Evolutionary conservation across 768 basidiomycete species (phyloP), one percentile per base, ranked within the genome.

Genomic region (Tricholoma flavovirens): DNA sequence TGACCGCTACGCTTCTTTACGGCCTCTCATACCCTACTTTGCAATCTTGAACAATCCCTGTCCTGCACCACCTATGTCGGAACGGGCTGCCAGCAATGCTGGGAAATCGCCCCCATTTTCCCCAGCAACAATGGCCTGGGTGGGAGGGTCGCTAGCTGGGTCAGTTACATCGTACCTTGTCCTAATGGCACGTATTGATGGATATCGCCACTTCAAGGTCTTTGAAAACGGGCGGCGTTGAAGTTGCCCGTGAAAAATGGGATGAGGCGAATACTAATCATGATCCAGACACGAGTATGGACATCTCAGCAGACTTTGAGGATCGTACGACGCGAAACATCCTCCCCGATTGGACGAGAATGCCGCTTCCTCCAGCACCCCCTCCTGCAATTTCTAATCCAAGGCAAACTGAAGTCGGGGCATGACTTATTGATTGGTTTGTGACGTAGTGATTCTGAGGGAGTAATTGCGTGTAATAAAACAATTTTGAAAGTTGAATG

Each of bases 111-210:
- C 96, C 0, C 88, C 90, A 0, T 98, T 96, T 71, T 74, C 86
- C 3, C 88, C 93, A 1, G 83, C 86, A 1, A 77, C 84, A 32
- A 76, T 95, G 72, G 80, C 87, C 0, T 99, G 96, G 96, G 84
- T 99, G 10, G 96, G 96, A 4, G 96, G 93, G 0, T 93, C 91
- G 19, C 67, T 98, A 17, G 92, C 94, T 2, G 96, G 95, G 88
- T 93, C 69, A 60, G 85, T 78, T 11, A 32, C 30, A 32, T 32
- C 30, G 33, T 33, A 10, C 24, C n/a, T 49, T 40, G 30, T 24
- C 15, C 51, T 38, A 53, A 15, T 10, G 21, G 19, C 26, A n/a
- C 42, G 35, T 12, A 17, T 54, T 55, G 22, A 57, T 59, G 61
- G 46, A 49, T 38, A 33, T 60, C 0, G 26, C 53, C 32, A 19